Conservation (phyloP, 2,329 filamentous ascomycete genomes). For the Chrysoporthe deuterocubensis region DNA sequence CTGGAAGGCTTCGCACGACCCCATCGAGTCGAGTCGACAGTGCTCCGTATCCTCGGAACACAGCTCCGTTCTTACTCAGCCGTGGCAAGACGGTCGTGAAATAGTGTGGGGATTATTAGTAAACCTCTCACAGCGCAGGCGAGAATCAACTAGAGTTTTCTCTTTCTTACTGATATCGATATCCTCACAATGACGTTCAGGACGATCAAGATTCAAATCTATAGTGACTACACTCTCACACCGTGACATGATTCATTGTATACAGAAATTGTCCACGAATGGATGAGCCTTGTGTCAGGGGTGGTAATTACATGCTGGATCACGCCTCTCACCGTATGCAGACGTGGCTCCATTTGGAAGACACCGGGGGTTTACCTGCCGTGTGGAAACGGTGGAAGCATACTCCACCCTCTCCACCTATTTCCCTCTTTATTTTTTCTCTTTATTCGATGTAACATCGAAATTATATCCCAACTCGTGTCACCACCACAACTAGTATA, state of each 20-base stretch:
- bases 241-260: not conserved
- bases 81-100: not conserved
- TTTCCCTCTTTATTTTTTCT: not conserved
- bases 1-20: not conserved
- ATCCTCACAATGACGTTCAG: not conserved
- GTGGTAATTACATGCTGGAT: too few species aligned
- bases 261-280: not conserved
- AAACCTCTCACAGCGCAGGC: not conserved
- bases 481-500: too few species aligned
- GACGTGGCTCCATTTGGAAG: not conserved
- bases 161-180: not conserved
- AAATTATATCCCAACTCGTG: too few species aligned
- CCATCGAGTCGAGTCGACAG: constrained; percentile 4
- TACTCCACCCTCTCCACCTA: not conserved
- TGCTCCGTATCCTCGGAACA: not conserved
- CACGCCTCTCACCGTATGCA: not conserved
- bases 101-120: not conserved
- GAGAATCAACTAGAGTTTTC: not conserved
- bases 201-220: too few species aligned
- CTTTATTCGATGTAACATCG: too few species aligned
- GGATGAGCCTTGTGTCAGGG: not conserved
- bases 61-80: not conserved
- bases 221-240: not conserved
- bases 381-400: not conserved
- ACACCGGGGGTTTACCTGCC: not conserved